Base-by-base conservation (phyloP, 2,329 filamentous ascomycete species). In the Lanzia echinophila region DNA sequence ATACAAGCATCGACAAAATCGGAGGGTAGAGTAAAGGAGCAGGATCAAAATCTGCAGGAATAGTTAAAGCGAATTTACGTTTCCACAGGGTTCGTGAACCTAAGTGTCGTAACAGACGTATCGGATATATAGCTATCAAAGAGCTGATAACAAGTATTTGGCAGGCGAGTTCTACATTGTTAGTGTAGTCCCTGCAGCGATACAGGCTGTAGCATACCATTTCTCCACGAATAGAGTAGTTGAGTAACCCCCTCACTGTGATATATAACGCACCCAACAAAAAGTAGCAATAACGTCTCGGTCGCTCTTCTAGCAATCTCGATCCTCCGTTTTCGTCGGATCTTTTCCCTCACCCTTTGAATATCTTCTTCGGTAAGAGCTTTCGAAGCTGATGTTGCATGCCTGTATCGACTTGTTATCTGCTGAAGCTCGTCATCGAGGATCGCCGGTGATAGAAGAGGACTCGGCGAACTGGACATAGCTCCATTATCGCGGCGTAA, bases 11-110 rank as follows among this genome's bases (percentile, higher is more conserved):
- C 1, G 91, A 89, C 31, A 96, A 76, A 2, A 84, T 71, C 6
- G 86, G 79, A 17, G 92, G 92, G 67, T 96, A 97, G 54, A 96
- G 71, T n/a, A 96, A 76, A 11, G 91, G 89, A 6, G 92, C 92
- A 2, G 90, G 91, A 65, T 97, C 92, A 70, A 96, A 95, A n/a
- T 81, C 78, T 3, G 82, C 73, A 0, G 90, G 90, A 36, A 96
- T 74, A 31, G 67, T 67, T 34, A 84, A 63, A 19, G 58, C 55
- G 11, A 63, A 54, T 24, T 61, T 59, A 15, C 42, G 52, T 50
- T 63, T 60, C 54, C 59, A 66, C 33, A 59, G 58, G 17, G 47
- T 53, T 24, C 56, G 48, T 20, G 62, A 58, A 13, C 58, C 59
- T 20, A 62, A 53, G 75, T 79, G 79, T 17, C 71, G 60, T 6